Conservation (phyloP, 352 stramenopile genomes). For the Pythium oligandrum region DNA sequence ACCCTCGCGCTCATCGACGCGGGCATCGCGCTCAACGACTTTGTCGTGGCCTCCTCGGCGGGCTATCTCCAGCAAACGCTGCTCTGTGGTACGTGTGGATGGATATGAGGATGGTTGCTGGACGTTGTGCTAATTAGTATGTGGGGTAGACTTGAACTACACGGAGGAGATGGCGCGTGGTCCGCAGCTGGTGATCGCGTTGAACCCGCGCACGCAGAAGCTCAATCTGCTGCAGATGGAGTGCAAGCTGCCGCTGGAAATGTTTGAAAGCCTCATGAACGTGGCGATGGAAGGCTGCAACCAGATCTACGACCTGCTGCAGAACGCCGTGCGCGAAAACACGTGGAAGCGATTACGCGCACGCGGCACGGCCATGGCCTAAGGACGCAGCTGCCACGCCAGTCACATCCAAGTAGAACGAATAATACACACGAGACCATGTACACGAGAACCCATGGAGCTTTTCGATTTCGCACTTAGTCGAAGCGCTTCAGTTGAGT, state of each 20-base stretch:
- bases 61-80: slow-evolving; percentile 89
- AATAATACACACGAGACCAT: too few species aligned
- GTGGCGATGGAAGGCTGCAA: slow-evolving; percentile 75
- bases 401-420: too few species aligned
- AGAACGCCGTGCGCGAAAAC: slow-evolving; percentile 84
- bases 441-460: too few species aligned
- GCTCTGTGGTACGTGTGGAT: slow-evolving; percentile 56
- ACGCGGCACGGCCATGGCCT: slow-evolving; percentile 25
- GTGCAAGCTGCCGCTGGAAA: slow-evolving; percentile 84
- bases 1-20: slow-evolving; percentile 89
- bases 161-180: slow-evolving; percentile 83
- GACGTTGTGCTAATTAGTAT: slow-evolving; percentile 1
- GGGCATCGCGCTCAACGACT: slow-evolving; percentile 89
- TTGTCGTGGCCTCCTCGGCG: slow-evolving; percentile 86
- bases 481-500: too few species aligned
- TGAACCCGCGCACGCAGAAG: slow-evolving; percentile 87
- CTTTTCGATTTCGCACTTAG: too few species aligned
- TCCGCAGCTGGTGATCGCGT: slow-evolving; percentile 82
- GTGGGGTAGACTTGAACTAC: slow-evolving; percentile 84
- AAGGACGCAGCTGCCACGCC: too few species aligned
- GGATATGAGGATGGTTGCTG: background rate
- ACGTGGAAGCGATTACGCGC: slow-evolving; percentile 74
- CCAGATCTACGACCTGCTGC: slow-evolving; percentile 81
- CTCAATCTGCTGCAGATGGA: slow-evolving; percentile 89
- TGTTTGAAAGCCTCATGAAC: slow-evolving; percentile 85